Conservation (phyloP, 2,329 filamentous ascomycete genomes). For the Aspergillus quadricinctus region DNA sequence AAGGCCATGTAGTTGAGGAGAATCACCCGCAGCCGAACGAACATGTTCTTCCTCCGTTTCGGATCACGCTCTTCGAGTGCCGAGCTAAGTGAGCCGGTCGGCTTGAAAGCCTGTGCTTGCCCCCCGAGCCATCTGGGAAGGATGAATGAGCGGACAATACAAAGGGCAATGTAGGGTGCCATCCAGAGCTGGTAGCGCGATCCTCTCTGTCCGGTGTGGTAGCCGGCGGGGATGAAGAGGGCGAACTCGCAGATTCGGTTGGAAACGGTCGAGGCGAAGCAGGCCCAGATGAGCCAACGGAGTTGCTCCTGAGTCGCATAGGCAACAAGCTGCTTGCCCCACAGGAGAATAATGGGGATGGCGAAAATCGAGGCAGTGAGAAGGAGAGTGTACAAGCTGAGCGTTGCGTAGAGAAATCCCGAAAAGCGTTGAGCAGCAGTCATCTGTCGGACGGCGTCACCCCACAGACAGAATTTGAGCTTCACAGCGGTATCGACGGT, state of each 20-base stretch:
- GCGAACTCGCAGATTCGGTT: constrained; percentile 56
- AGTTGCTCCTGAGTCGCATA: constrained; percentile 52
- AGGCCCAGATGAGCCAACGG: constrained; percentile 55
- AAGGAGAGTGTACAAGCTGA: constrained; percentile 55
- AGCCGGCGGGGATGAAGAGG: constrained; percentile 57
- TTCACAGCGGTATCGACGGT: constrained; percentile 58
- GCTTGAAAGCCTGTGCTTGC: constrained; percentile 55
- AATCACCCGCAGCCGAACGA: constrained; percentile 51
- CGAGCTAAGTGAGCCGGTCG: constrained; percentile 55
- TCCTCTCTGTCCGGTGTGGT: constrained; percentile 56
- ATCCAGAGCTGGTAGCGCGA: constrained; percentile 58
- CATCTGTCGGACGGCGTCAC: constrained; percentile 52
- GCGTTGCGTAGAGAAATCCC: constrained; percentile 54
- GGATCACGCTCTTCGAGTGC: constrained; percentile 56
- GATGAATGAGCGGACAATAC: constrained; percentile 55
- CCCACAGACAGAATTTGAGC: constrained; percentile 57
- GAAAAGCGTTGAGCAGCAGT: constrained; percentile 55
- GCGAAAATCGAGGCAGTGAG: constrained; percentile 54
- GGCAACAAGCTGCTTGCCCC: constrained; percentile 55
- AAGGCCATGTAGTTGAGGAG: constrained; percentile 53
- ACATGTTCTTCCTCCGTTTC: constrained; percentile 39
- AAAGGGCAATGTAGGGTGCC: constrained; percentile 58
- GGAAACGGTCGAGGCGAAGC: constrained; percentile 48
- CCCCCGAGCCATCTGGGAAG: constrained; percentile 59
- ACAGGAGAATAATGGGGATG: constrained; percentile 56